Conservation (phyloP, 2,329 filamentous ascomycete genomes). For the Diaporthe ampelina region DNA sequence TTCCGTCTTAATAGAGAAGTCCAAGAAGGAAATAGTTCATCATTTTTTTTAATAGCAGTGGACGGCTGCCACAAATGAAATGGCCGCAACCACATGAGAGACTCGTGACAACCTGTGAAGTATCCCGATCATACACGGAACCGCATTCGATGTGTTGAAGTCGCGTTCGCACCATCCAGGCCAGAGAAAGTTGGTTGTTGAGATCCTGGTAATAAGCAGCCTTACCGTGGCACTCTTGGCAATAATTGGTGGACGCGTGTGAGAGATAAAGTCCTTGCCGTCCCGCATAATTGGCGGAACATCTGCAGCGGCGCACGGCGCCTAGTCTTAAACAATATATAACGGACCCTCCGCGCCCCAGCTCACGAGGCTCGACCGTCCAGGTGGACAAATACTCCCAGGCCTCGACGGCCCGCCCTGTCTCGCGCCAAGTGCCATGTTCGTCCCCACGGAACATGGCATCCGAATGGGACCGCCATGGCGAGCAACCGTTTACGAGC, state of each 20-base stretch:
- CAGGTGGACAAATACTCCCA: constrained; percentile 16
- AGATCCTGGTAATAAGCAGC: constrained; percentile 11
- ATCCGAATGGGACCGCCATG: constrained; percentile 11
- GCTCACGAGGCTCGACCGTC: constrained; percentile 22
- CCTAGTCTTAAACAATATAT: constrained; percentile 29
- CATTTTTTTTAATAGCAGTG: too few species aligned
- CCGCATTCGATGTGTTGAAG: too few species aligned
- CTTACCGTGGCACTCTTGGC: constrained; percentile 1
- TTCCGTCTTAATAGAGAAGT: too few species aligned
- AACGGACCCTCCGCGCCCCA: constrained; percentile 29
- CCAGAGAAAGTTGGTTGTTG: background rate
- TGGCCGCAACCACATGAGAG: background rate
- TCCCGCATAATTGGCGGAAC: constrained; percentile 29
- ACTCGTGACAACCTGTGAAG: background rate
- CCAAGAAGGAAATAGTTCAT: too few species aligned
- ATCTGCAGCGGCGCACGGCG: constrained; percentile 5
- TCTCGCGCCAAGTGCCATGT: constrained; percentile 31
- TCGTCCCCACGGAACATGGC: constrained; percentile 18
- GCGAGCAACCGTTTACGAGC: background rate
- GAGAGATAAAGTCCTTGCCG: background rate
- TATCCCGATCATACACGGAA: too few species aligned
- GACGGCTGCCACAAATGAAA: background rate
- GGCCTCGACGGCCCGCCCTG: background rate
- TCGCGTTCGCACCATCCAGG: background rate
- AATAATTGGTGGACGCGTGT: constrained; percentile 18